A percentile compares a stretch with the other conserved stretches of the same genome.
phyloP scores from a whole-genome alignment of 2,329 filamentous ascomycete genomes.

The Aureobasidium pullulans region DNA sequence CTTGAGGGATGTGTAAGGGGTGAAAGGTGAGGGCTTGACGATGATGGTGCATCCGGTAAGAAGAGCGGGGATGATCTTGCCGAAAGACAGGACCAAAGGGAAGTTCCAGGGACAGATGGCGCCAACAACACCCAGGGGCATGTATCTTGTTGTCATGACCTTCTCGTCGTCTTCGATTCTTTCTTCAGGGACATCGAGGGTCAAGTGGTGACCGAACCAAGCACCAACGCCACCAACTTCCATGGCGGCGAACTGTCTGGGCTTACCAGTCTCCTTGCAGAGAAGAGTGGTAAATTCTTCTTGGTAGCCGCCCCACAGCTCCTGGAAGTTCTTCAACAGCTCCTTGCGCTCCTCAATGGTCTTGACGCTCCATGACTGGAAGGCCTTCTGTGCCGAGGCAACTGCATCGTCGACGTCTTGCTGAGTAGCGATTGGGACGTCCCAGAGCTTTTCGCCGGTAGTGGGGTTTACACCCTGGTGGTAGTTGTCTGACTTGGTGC shows the following conservation, averaged over 20 bases:
- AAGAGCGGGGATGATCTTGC: constrained; percentile 51
- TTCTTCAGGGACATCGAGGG: constrained; percentile 32
- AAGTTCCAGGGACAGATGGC: constrained; percentile 45
- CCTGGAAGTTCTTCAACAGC: constrained; percentile 26
- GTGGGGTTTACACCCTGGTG: constrained; percentile 29
- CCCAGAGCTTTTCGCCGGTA: constrained; percentile 31
- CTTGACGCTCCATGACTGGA: constrained; percentile 27
- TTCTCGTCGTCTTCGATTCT: constrained; percentile 40
- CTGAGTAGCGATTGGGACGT: constrained; percentile 30
- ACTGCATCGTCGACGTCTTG: constrained; percentile 34
- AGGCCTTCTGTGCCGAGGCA: constrained; percentile 29
- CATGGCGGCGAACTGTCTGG: constrained; percentile 33
- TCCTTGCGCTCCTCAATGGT: constrained; percentile 32
- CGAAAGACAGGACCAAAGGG: constrained; percentile 44
- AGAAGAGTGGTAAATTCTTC: constrained; percentile 31
- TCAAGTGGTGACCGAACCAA: constrained; percentile 33
- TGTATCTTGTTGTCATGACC: constrained; percentile 39
- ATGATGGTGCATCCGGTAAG: constrained; percentile 40
- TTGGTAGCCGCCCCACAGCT: constrained; percentile 25
- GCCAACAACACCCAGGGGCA: constrained; percentile 40
- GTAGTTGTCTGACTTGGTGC: constrained; percentile 22
- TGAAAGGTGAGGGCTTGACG: constrained; percentile 41
- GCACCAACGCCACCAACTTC: constrained; percentile 31
- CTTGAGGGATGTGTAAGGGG: constrained; percentile 53
- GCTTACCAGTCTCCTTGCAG: constrained; percentile 33